Conservation (phyloP, 1,284 basidiomycete genomes). For the Takashimella tepidaria region DNA sequence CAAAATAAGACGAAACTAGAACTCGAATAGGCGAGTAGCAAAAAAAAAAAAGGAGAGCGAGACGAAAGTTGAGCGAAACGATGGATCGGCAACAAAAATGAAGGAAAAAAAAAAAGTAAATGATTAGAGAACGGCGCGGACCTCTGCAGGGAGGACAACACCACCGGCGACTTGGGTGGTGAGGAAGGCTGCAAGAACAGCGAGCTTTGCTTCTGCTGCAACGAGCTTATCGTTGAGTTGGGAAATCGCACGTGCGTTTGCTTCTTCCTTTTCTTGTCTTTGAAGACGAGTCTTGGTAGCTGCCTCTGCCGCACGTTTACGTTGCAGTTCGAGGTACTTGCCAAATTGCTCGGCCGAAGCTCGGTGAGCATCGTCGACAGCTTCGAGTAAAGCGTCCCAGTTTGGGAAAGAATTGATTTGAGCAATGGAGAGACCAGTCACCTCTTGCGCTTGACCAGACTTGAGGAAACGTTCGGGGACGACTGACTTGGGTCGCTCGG, state of each 20-base stretch:
- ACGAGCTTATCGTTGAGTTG: constrained; percentile 21
- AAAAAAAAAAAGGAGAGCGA: too few species aligned
- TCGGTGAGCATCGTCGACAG: constrained; percentile 23
- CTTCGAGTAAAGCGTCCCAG: constrained; percentile 25
- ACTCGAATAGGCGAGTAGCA: too few species aligned
- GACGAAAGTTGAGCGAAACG: not conserved
- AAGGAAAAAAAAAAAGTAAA: not conserved
- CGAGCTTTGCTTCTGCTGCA: constrained; percentile 2
- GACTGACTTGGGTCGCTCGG: constrained; percentile 37
- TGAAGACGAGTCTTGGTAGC: constrained; percentile 41
- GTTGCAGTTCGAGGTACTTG: constrained; percentile 36
- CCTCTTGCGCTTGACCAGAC: constrained; percentile 31
- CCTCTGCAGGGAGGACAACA: not conserved
- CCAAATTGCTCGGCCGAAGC: constrained; percentile 31
- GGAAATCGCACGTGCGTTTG: constrained; percentile 31
- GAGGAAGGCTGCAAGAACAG: not conserved
- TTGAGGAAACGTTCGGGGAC: constrained; percentile 40
- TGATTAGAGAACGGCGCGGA: not conserved
- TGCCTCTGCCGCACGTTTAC: constrained; percentile 40
- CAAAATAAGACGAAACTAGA: not conserved
- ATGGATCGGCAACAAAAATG: not conserved
- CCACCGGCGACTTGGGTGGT: not conserved
- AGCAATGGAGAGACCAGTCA: constrained; percentile 30
- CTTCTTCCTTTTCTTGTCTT: constrained; percentile 35
- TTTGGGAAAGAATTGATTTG: constrained; percentile 31